Evolutionary conservation across 2,329 filamentous ascomycete species (phyloP), one percentile per base, ranked within the genome.

Genomic region (Diaporthe helianthi): DNA sequence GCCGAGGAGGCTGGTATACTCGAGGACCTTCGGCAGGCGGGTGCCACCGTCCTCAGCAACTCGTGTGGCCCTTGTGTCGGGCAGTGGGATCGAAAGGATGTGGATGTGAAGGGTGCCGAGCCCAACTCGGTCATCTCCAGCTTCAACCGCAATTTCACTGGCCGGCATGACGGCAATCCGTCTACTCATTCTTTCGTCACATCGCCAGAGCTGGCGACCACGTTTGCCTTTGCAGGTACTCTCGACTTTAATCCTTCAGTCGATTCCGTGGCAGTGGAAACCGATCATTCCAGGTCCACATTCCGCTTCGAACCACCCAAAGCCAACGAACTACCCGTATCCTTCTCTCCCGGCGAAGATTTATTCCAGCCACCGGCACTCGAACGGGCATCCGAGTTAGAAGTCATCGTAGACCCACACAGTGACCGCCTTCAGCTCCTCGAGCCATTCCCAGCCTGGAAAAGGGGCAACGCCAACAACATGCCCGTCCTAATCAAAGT

Each of bases 141-240:
- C 1, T 99, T 98, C 85, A 99, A 99, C 86, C 93, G 96, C 71
- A 99, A 99, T 83, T 99, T 99, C 85, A 93, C 93, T 61, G 95
- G 93, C 71, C 92, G 96, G 73, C 99, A 99, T 79, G 96, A 99
- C 78, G 96, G 96, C 72, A 99, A 99, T 84, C 90, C 93, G 22
- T 90, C 92, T 47, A 99, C 96, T 8, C 98, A 98, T 94, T 98
- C 98, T 85, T 99, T 99, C 83, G 88, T 99, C 65, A 95, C 96
- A 10, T 98, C 94, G 0, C 96, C 96, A 8, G 96, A 99, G 81
- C 89, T 99, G 68, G 96, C 98, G 71, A 98, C 96, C 4, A 96
- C 96, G 61, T 95, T 99, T 90, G 89, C 93, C 19, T 99, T 97
- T 81, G 91, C 94, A 47, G 96, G 96, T 65, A 89, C 88, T 65